Percentiles rank a stretch among this genome's conserved stretches.
These are phyloP conservation scores for Penicillium sp. DNA, from an alignment of 2,329 filamentous ascomycete species.

Conservation along the genomic window DNA sequence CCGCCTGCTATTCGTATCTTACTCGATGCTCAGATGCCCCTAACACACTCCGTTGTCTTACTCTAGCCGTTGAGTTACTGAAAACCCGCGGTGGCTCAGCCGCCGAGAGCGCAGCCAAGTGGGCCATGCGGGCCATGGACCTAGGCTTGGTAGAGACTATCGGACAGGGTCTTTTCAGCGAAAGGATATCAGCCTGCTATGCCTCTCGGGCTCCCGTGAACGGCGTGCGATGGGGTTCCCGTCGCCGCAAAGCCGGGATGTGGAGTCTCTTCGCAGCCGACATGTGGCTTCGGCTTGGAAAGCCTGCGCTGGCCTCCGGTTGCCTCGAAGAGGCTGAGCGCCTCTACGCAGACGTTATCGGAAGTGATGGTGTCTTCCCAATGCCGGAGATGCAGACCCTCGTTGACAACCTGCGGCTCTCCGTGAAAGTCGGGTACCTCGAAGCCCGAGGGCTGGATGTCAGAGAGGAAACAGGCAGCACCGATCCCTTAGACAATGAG, in stretches of 20 bases:
- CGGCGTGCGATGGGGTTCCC: conserved; percentile 69
- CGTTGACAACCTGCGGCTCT: conserved; percentile 48
- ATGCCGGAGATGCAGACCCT: conserved; percentile 59
- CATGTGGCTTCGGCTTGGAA: conserved; percentile 78
- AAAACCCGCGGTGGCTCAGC: conserved; percentile 78
- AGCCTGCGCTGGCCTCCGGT: conserved; percentile 76
- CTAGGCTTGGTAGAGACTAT: conserved; percentile 73
- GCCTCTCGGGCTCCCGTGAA: conserved; percentile 72
- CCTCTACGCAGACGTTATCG: conserved; percentile 54
- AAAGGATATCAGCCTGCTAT: conserved; percentile 86
- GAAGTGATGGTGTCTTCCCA: conserved; percentile 46
- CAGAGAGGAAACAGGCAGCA: conserved; percentile 34
- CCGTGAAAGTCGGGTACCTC: conserved; percentile 49
- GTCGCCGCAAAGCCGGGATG: conserved; percentile 82
- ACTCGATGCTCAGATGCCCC: conserved; percentile 81
- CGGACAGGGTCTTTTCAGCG: conserved; percentile 81
- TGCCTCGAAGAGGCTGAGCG: conserved; percentile 72
- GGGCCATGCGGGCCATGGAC: conserved; percentile 81
- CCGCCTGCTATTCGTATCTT: conserved; percentile 89
- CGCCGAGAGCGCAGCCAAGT: conserved; percentile 84
- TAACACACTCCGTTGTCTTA: conserved; percentile 77
- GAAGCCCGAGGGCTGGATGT: conserved; percentile 47
- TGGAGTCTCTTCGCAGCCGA: conserved; percentile 87
- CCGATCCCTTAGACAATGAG: conserved; percentile 39
- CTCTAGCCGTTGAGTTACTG: conserved; percentile 79